Percentiles rank a stretch among this genome's conserved stretches.
phyloP scores from a whole-genome alignment of 805 yeast genomes.

The Candida ulmi region DNA sequence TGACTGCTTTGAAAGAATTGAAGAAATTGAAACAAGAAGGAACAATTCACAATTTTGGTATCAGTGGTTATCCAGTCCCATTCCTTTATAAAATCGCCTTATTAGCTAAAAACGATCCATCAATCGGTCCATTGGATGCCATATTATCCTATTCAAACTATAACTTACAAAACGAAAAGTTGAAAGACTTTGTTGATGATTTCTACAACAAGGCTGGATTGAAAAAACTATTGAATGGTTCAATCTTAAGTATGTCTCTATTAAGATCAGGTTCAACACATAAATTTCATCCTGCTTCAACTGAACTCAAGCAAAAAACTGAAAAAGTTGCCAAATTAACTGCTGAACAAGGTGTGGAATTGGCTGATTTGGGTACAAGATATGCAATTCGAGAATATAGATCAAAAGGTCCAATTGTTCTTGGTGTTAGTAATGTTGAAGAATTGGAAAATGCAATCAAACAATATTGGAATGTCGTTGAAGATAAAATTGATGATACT shows the following conservation, averaged over 20 bases:
- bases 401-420: slow-evolving; percentile 49
- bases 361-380: slow-evolving; percentile 79
- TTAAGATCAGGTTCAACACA: slow-evolving; percentile 63
- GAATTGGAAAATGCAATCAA: slow-evolving; percentile 62
- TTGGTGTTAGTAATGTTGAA: slow-evolving; percentile 63
- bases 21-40: slow-evolving; percentile 60
- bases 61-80: slow-evolving; percentile 84
- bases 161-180: slow-evolving; percentile 67
- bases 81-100: slow-evolving; percentile 51
- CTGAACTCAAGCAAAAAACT: slow-evolving; percentile 43
- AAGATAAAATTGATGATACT: slow-evolving; percentile 23
- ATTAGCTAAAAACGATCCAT: slow-evolving; percentile 26
- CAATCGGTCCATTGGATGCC: slow-evolving; percentile 64
- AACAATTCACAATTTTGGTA: slow-evolving; percentile 57
- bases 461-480: slow-evolving; percentile 46
- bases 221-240: slow-evolving; percentile 64
- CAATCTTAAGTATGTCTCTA: slow-evolving; percentile 85
- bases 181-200: slow-evolving; percentile 41
- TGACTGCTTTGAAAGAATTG: slow-evolving; percentile 60
- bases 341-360: slow-evolving; percentile 41
- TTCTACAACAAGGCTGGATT: slow-evolving; percentile 52
- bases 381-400: slow-evolving; percentile 51
- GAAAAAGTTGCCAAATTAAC: slow-evolving; percentile 34
- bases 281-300: slow-evolving; percentile 75
- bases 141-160: slow-evolving; percentile 76